Base-by-base conservation (phyloP, 2,329 filamentous ascomycete species). In the Phyllosticta capitalensis region DNA sequence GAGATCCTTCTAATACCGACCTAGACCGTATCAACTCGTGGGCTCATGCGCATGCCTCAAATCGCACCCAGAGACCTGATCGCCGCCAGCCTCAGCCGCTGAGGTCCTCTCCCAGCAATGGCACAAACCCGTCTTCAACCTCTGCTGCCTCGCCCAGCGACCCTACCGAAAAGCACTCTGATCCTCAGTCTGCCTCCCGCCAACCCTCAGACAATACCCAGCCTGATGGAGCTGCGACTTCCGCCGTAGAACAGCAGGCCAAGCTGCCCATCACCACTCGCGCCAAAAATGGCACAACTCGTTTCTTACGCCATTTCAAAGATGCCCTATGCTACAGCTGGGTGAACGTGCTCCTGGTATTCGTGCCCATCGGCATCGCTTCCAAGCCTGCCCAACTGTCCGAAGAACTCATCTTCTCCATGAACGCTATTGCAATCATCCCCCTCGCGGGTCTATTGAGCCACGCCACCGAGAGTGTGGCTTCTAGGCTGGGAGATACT, bases 291-390 rank as follows among this genome's bases (percentile, higher is more conserved):
- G 76, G 78, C 61, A 75, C 75, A 21, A 74, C 76, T 63, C 74
- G 76, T 68, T 83, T 85, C 70, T 74, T 79, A 64, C 80, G 78
- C 38, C 78, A 80, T 64, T 74, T 75, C 58, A 79, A 80, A 76
- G 69, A 83, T 84, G 77, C 77, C 67, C 67, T 92, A 63, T 80
- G 85, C 51, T 83, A 89, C 69, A 90, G 85, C 76, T 90, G 86
- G 82, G 77, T 92, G 76, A 92, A 94, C 70, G 67, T 90, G 58
- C 77, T 92, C 65, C 77, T 92, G 63, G 74, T 92, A 58, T 91
- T 91, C 68, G 89, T 92, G 28, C 89, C 89, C 7, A 79, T 89
- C 57, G 89, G 89, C 66, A 92, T 94, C 67, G 79, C 80, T 61
- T 79, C 85, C 60, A 78, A 87, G 59, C 68, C 72, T 10, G 71